These are phyloP conservation scores for Suhomyces vadensis DNA, from an alignment of 805 yeast species.

Conservation along the genomic window DNA sequence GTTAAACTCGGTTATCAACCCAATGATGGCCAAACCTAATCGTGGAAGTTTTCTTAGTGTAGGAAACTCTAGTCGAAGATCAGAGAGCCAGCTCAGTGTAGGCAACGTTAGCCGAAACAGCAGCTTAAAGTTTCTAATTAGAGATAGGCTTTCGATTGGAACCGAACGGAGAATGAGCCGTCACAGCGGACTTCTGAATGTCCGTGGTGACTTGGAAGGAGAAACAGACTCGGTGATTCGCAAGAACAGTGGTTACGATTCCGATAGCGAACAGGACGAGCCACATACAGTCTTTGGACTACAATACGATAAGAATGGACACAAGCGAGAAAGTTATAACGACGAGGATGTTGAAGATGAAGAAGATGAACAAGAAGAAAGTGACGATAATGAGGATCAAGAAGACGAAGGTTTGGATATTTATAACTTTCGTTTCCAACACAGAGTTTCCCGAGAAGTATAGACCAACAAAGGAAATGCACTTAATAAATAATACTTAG, in stretches of 20 bases:
- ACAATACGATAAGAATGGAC: no score
- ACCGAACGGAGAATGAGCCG: neutral
- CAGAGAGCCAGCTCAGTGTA: neutral
- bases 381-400: neutral
- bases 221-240: slow-evolving; percentile 8
- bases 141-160: slow-evolving; percentile 2
- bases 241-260: slow-evolving; percentile 10
- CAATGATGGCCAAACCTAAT: neutral
- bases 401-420: slow-evolving; percentile 5
- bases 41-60: slow-evolving; percentile 7
- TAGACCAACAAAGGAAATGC: slow-evolving; percentile 2
- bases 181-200: slow-evolving; percentile 5
- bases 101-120: neutral
- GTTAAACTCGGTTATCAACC: slow-evolving; percentile 8
- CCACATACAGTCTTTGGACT: neutral
- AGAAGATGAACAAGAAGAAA: neutral
- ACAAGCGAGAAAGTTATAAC: no score
- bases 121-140: neutral
- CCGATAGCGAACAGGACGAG: slow-evolving; percentile 12
- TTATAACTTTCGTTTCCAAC: slow-evolving; percentile 2
- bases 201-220: slow-evolving; percentile 1
- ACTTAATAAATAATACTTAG: slow-evolving; percentile 15
- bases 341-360: neutral
- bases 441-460: neutral
- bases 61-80: neutral